These are phyloP conservation scores for Aquilaria yunnanensis DNA, from an alignment of 345 rosid genomes.

Conservation along the genomic window DNA sequence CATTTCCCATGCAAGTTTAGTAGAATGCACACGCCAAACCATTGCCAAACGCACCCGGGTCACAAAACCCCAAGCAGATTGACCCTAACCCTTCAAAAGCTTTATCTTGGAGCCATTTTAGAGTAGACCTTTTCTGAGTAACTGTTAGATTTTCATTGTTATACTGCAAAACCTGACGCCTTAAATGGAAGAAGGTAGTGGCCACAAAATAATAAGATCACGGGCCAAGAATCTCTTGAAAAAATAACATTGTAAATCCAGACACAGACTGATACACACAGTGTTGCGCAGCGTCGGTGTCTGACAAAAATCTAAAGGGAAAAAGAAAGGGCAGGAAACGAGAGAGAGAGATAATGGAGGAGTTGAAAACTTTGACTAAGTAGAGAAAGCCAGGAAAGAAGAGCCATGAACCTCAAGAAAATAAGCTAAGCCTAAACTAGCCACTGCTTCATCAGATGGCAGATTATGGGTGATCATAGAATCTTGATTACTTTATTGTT, in stretches of 20 bases:
- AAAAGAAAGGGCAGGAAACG: background rate
- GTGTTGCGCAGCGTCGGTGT: conserved; percentile 24
- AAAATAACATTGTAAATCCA: conserved; percentile 22
- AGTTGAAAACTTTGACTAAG: conserved; percentile 30
- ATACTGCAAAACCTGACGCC: conserved; percentile 24
- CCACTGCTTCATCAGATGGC: conserved; percentile 2
- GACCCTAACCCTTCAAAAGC: conserved; percentile 10
- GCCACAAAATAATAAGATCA: conserved; percentile 35
- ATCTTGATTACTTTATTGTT: conserved; percentile 37
- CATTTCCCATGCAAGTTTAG: no score
- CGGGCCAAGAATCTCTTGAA: conserved; percentile 52
- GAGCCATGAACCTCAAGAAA: conserved; percentile 23
- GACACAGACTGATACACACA: conserved; percentile 27
- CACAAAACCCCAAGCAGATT: conserved; percentile 7
- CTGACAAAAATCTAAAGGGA: conserved; percentile 13
- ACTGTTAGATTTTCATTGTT: conserved; percentile 14
- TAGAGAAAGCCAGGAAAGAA: conserved; percentile 7
- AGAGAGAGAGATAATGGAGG: conserved; percentile 24
- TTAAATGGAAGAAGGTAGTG: conserved; percentile 1
- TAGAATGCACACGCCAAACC: no score
- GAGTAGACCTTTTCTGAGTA: background rate
- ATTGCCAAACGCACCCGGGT: conserved; percentile 5
- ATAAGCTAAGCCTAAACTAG: conserved; percentile 4
- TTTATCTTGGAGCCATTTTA: conserved; percentile 6
- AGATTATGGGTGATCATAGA: conserved; percentile 25